Base-by-base conservation (phyloP, 768 basidiomycete species). In the Leccinum arenicola region DNA sequence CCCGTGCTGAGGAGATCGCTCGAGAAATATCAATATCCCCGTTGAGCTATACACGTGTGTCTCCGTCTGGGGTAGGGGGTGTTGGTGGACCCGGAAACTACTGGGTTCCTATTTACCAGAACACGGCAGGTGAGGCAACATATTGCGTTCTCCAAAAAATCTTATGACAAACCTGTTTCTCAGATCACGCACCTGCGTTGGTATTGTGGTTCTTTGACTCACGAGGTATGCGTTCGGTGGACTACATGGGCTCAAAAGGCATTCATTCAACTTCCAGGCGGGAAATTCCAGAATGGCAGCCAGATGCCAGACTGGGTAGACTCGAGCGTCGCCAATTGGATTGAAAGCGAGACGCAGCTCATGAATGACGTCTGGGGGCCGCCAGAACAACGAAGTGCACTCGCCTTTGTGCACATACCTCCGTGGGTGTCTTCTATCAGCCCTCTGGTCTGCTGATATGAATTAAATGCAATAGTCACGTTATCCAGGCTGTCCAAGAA, bases 131-230 rank as follows among this genome's bases (percentile, higher is more conserved):
- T 79, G 19, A 27, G 59, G 55, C 6, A 29, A 27, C 4, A 52
- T 8, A 3, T 1, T 3, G 19, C 31, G 9, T 33, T 14, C 6
- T 33, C 11, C n/a, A 35, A 3, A 15, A 11, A 8, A 47, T 25
- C n/a, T 25, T n/a, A 19, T 33, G 2, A 6, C 17, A 1, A 1
- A 2, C 4, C 2, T 33, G 17, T 47, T 12, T 52, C 36, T 8
- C 29, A 72, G 70, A 87, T 69, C n/a, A 29, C 2, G 61, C 68
- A 6, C 88, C 88, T 4, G 74, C 72, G 4, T 74, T 89, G 10
- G 70, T 91, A 50, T 70, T 90, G 4, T 91, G 88, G 71, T 88
- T 89, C 73, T 91, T 91, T 63, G 89, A 91, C 71, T 90, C 89
- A 3, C 78, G 88, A 60, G 85, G 86, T 84, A 66, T 14, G 49